Base-by-base conservation (phyloP, 148 eudicot genomes). In the Limonium bicolor region DNA sequence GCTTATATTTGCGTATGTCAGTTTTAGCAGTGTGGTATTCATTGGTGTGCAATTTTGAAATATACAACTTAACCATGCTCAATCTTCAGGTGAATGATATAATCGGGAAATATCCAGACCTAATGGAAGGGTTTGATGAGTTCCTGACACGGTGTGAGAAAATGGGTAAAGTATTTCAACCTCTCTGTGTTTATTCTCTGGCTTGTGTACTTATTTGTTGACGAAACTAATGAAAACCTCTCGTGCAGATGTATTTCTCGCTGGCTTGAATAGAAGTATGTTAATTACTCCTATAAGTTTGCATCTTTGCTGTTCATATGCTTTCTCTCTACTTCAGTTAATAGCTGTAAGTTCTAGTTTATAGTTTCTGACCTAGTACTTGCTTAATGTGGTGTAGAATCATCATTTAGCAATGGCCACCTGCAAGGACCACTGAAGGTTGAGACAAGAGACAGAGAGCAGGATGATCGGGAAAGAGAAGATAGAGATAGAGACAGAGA, bases 51-150 rank as follows among this genome's bases (percentile, higher is more conserved):
- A n/a, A n/a, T n/a, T n/a, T n/a, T n/a, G n/a, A n/a, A n/a, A n/a
- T n/a, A n/a, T n/a, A n/a, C n/a, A n/a, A n/a, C n/a, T n/a, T n/a
- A n/a, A n/a, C n/a, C n/a, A n/a, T n/a, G n/a, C n/a, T n/a, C n/a
- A n/a, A n/a, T n/a, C n/a, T n/a, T n/a, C 61, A 78, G 86, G 69
- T 73, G 29, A 40, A 28, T 10, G 56, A 35, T 36, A 52, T 74
- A 32, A 65, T 78, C 53, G 69, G 69, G 30, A 53, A 32, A 38
- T 60, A 61, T 51, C 51, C 80, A 20, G 77, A 74, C 33, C 68
- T 78, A 20, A 55, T 61, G 62, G 80, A 58, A 36, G 72, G 54
- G 14, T 62, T 76, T 54, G 71, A 62, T 33, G 78, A 71, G 28
- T 60, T 71, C 43, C 41, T 74, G 34, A 43, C 64, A 5, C 66